Evolutionary conservation across 164 flowering plant genomes (phyloP).

Genomic region (Vitis labrusca): DNA sequence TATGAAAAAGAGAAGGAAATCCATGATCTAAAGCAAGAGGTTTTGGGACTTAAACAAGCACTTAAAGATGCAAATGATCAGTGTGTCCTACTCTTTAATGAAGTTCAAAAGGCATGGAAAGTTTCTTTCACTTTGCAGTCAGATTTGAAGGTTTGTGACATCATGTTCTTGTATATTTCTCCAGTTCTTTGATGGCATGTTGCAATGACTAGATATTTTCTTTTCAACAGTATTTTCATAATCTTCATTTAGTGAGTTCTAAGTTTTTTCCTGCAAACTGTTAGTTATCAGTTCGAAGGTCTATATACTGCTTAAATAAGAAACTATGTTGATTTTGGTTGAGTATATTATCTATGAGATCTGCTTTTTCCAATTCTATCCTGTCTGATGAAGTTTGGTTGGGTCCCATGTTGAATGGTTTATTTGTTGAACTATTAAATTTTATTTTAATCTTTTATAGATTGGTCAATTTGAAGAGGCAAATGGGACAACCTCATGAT

Average conservation of each 20-base stretch:
- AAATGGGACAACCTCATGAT: no score
- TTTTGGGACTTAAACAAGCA: constrained; percentile 58
- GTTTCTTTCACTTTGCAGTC: constrained; percentile 84
- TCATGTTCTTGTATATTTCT: constrained; percentile 10
- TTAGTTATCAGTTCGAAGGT: not conserved
- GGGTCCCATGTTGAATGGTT: no score
- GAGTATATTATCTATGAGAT: no score
- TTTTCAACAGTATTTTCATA: not conserved
- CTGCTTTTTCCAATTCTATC: no score
- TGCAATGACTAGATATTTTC: not conserved
- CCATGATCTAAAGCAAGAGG: constrained; percentile 73
- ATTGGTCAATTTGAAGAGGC: no score
- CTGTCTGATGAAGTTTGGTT: no score
- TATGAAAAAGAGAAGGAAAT: constrained; percentile 84
- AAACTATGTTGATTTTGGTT: no score
- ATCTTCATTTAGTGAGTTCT: not conserved
- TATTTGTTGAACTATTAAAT: no score
- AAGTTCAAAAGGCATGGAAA: constrained; percentile 98
- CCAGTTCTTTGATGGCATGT: not conserved
- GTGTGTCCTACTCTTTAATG: constrained; percentile 78
- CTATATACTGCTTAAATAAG: no score
- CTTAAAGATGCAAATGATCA: constrained; percentile 91
- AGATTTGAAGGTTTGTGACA: constrained; percentile 72
- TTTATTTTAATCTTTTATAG: no score
- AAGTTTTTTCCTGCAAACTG: not conserved